Conservation (phyloP, 2,329 filamentous ascomycete genomes). For the Arthrinium puccinioides region DNA sequence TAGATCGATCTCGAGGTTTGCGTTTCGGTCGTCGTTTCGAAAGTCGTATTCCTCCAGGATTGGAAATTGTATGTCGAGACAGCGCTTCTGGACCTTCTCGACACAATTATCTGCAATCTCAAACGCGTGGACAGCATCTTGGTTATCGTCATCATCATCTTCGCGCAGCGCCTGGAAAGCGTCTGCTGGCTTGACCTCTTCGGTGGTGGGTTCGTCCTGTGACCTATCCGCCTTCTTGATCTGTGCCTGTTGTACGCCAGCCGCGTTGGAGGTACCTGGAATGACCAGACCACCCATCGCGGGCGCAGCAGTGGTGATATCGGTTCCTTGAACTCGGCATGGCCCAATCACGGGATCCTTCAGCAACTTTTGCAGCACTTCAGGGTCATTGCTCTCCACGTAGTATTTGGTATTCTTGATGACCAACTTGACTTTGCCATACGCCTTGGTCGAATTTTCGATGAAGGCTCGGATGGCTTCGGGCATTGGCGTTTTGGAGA, state of each 20-base stretch:
- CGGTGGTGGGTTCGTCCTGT: constrained; percentile 35
- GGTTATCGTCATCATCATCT: constrained; percentile 80
- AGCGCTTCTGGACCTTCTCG: constrained; percentile 82
- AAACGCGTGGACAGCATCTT: constrained; percentile 86
- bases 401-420: constrained; percentile 92
- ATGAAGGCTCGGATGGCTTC: constrained; percentile 76
- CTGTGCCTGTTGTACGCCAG: constrained; percentile 71
- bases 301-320: constrained; percentile 72
- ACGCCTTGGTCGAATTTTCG: constrained; percentile 73
- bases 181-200: constrained; percentile 52
- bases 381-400: constrained; percentile 83
- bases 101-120: constrained; percentile 79
- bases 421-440: constrained; percentile 92
- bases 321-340: constrained; percentile 64
- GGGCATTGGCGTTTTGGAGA: constrained; percentile 83
- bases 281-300: constrained; percentile 86
- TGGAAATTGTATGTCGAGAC: constrained; percentile 77
- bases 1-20: constrained; percentile 88
- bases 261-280: constrained; percentile 88
- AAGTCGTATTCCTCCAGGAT: constrained; percentile 98
- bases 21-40: constrained; percentile 79
- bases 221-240: constrained; percentile 31
- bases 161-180: constrained; percentile 67
- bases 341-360: constrained; percentile 76
- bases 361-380: constrained; percentile 79